Evolutionary conservation across 192 early-diverging fungal species (phyloP), one percentile per base, ranked within the genome.

Genomic region (Coemansia sp.): DNA sequence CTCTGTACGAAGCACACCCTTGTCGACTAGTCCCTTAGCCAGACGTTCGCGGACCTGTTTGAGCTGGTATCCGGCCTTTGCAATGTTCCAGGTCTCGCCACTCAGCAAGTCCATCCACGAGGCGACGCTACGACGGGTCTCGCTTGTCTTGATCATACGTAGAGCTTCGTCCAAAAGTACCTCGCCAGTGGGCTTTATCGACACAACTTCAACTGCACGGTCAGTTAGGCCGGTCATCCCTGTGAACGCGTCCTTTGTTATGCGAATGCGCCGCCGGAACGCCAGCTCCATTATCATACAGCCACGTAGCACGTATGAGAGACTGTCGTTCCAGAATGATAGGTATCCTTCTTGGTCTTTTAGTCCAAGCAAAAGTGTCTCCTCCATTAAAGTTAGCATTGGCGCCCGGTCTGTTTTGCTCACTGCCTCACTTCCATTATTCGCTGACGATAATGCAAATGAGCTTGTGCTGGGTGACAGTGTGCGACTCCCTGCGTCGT

Each of bases 311-410:
- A 95, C 93, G 83, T 99, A 99, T 24, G 95, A 96, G 63, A 99
- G 95, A 78, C 95, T 96, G 84, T 99, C 97, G 83, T 99, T 99
- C 97, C 97, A 99, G 78, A 99, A 99, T 29, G 95, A 97, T 40
- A 99, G 89, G 69, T 97, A 95, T 1, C 97, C 97, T 89, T 97
- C 85, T 47, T 78, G 70, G 80, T 99, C 97, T 76, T 99, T 99
- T 53, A 98, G 85, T 11, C 97, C 97, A 46, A 99, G 68, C 62
- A 99, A 85, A 66, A 99, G 77, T 16, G 97, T 91, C 72, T 99
- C 96, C 73, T 99, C 97, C 90, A 99, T 91, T 46, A 99, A 78
- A n/a, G 96, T 99, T 49, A 99, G 81, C 76, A 87, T 81, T 3
- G 92, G 92, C 31, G 84, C 76, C 49, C 80, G 84, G 62, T 87